Conservation (phyloP, 352 stramenopile genomes). For the Pythium oligandrum region DNA sequence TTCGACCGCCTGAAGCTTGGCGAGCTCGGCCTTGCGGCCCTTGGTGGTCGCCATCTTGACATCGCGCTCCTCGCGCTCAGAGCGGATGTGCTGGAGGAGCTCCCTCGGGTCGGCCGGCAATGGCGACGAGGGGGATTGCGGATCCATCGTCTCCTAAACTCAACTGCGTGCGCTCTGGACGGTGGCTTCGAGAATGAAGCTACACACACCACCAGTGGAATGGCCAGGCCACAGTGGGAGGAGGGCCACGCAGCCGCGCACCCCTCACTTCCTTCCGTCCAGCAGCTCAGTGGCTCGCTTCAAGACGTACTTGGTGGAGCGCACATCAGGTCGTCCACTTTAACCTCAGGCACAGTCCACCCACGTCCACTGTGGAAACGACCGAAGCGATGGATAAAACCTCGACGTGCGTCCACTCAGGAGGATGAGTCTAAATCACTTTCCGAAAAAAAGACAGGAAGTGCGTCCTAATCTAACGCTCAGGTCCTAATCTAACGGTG, state of each 20-base stretch:
- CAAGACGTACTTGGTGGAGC: background rate
- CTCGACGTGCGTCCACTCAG: background rate
- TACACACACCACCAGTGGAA: too few species aligned
- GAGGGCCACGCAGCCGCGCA: too few species aligned
- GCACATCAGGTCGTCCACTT: constrained; percentile 12
- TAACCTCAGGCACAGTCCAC: constrained; percentile 10
- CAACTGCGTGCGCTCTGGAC: too few species aligned
- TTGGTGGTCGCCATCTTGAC: constrained; percentile 53
- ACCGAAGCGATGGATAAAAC: constrained; percentile 5
- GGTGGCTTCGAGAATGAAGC: too few species aligned
- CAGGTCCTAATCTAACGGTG: too few species aligned
- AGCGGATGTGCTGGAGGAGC: background rate
- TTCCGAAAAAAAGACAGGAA: too few species aligned
- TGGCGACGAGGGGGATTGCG: too few species aligned
- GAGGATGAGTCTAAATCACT: background rate
- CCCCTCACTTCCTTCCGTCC: too few species aligned
- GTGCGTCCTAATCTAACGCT: too few species aligned
- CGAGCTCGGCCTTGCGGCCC: constrained; percentile 59
- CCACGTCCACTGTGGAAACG: too few species aligned
- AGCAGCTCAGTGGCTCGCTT: background rate
- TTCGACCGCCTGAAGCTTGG: constrained; percentile 57
- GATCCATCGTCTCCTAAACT: background rate
- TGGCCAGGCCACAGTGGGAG: too few species aligned
- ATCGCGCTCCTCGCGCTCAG: constrained; percentile 31
- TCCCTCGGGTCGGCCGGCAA: background rate